These are phyloP conservation scores for Xylaria intraflava DNA, from an alignment of 495 filamentous ascomycete genomes.

Conservation along the genomic window DNA sequence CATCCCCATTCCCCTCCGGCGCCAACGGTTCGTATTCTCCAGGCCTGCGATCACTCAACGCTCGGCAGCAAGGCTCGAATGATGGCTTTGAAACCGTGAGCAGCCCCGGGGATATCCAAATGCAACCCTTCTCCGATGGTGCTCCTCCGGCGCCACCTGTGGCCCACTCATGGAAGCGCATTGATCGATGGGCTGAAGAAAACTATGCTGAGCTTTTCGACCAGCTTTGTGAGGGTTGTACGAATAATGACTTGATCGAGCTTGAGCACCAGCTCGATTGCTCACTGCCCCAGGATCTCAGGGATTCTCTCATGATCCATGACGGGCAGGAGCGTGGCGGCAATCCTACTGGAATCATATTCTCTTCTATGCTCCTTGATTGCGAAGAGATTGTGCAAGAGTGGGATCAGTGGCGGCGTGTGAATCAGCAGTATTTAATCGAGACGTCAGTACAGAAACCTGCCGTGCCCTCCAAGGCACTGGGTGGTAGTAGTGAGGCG, in stretches of 20 bases:
- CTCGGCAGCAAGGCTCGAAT: slow-evolving; percentile 49
- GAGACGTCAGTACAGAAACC: slow-evolving; percentile 49
- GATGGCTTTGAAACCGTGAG: slow-evolving; percentile 61
- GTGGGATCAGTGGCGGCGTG: slow-evolving; percentile 91
- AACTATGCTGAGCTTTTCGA: slow-evolving; percentile 93
- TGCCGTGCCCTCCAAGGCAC: slow-evolving; percentile 57
- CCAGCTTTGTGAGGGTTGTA: slow-evolving; percentile 84
- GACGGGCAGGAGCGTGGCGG: slow-evolving; percentile 96
- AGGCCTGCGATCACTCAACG: slow-evolving; percentile 70
- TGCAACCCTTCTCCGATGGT: slow-evolving; percentile 93
- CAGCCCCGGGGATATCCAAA: slow-evolving; percentile 75
- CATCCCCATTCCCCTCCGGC: slow-evolving; percentile 56
- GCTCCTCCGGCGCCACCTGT: slow-evolving; percentile 84
- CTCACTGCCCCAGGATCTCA: slow-evolving; percentile 85
- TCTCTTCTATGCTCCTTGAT: slow-evolving; percentile 90
- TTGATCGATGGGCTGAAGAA: slow-evolving; percentile 88
- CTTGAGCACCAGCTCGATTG: slow-evolving; percentile 94
- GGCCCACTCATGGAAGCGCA: slow-evolving; percentile 82
- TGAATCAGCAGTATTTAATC: slow-evolving; percentile 80
- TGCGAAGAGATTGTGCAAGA: slow-evolving; percentile 98
- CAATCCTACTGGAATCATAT: slow-evolving; percentile 84
- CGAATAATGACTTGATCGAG: slow-evolving; percentile 92
- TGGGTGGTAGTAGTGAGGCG: slow-evolving; percentile 49
- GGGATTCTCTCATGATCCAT: slow-evolving; percentile 84
- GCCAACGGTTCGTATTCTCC: slow-evolving; percentile 76